Percentiles rank a stretch among this genome's conserved stretches.
Evolutionary conservation across 2,329 filamentous ascomycete species (phyloP).

Genomic region (Penicillium janthinellum): DNA sequence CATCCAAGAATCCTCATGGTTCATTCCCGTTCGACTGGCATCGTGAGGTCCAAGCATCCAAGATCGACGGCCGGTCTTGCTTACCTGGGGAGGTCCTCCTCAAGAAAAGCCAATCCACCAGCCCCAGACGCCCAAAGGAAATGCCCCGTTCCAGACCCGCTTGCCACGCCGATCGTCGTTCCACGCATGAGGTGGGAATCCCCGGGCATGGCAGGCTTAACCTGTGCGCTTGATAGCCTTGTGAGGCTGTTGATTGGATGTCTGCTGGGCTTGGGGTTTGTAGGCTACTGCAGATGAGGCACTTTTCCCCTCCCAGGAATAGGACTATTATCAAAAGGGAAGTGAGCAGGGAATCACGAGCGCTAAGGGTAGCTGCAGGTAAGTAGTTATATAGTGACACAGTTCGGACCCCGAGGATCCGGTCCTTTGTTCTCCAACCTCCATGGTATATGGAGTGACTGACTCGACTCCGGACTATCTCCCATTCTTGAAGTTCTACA

Average conservation of each 20-base stretch:
- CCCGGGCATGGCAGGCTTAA: neutral
- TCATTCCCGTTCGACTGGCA: neutral
- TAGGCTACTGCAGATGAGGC: neutral
- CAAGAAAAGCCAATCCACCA: conserved; percentile 2
- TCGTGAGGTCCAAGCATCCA: conserved; percentile 15
- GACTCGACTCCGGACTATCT: conserved; percentile 1
- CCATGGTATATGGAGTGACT: conserved; percentile 4
- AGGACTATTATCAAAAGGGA: neutral
- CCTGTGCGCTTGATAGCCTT: neutral
- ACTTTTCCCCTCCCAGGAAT: neutral
- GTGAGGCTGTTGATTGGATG: neutral
- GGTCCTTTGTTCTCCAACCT: neutral
- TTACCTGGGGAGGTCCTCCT: conserved; percentile 4
- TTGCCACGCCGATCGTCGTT: conserved; percentile 17
- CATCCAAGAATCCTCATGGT: neutral
- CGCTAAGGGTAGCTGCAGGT: neutral
- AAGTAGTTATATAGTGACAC: neutral
- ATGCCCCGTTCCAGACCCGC: conserved; percentile 14
- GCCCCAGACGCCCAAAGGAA: conserved; percentile 1
- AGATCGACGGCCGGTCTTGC: conserved; percentile 13
- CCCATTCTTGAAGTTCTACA: neutral
- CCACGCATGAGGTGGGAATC: conserved; percentile 9
- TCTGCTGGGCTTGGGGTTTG: neutral
- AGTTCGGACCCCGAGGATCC: neutral
- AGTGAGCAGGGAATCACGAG: neutral